These are phyloP conservation scores for Tricholoma hemisulphureum DNA, from an alignment of 768 basidiomycete genomes.

Conservation along the genomic window DNA sequence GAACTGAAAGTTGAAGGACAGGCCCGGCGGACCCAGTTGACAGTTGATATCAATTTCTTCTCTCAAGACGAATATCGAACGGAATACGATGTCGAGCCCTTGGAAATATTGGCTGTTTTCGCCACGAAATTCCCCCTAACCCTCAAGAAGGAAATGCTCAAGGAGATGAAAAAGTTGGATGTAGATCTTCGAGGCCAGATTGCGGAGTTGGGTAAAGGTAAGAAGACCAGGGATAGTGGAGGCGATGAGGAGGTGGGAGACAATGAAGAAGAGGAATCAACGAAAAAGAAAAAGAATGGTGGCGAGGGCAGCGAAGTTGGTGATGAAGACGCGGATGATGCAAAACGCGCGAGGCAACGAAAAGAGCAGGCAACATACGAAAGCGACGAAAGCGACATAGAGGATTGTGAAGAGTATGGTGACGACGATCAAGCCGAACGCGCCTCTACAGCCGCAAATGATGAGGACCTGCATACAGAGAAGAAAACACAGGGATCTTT, in stretches of 20 bases:
- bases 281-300: conserved; percentile 40
- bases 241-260: conserved; percentile 59
- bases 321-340: conserved; percentile 80
- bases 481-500: conserved; percentile 31
- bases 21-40: conserved; percentile 76
- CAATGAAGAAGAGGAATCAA: conserved; percentile 41
- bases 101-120: conserved; percentile 73
- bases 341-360: conserved; percentile 67
- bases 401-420: conserved; percentile 47
- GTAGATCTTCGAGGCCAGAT: conserved; percentile 77
- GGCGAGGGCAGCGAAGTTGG: conserved; percentile 76
- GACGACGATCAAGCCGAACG: conserved; percentile 63
- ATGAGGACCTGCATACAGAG: conserved; percentile 30
- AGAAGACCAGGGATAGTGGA: conserved; percentile 42
- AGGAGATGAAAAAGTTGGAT: conserved; percentile 84
- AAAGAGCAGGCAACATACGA: conserved; percentile 78
- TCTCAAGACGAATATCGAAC: conserved; percentile 77
- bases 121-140: conserved; percentile 71
- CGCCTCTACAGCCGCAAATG: conserved; percentile 47
- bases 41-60: conserved; percentile 80
- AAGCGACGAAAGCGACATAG: conserved; percentile 61
- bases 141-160: conserved; percentile 81
- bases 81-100: conserved; percentile 75
- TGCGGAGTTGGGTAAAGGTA: conserved; percentile 81
- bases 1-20: conserved; percentile 62